Conservation (phyloP, 495 filamentous ascomycete genomes). For the Beverwykella pulmonaria region DNA sequence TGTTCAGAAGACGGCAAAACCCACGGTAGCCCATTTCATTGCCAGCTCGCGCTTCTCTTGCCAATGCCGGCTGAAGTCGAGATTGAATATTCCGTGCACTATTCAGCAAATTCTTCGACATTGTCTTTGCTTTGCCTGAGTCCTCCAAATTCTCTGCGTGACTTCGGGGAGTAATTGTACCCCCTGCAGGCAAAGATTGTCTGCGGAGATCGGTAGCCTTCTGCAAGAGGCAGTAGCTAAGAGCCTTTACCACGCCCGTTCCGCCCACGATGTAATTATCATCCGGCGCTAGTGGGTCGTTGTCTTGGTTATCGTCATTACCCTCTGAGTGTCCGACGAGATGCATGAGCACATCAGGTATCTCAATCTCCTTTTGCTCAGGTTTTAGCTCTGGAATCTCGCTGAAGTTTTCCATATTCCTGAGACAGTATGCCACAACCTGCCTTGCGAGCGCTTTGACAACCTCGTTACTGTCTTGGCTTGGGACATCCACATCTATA, state of each 20-base stretch:
- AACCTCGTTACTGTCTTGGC: constrained; percentile 74
- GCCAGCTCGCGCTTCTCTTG: constrained; percentile 68
- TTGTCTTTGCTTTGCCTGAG: constrained; percentile 78
- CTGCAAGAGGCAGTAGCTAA: constrained; percentile 87
- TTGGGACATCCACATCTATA: constrained; percentile 88
- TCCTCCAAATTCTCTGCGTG: constrained; percentile 50
- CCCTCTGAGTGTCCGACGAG: constrained; percentile 62
- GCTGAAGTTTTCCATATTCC: constrained; percentile 76
- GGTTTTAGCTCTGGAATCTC: constrained; percentile 48
- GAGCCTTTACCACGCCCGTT: constrained; percentile 86
- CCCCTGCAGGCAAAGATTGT: constrained; percentile 50
- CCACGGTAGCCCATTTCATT: constrained; percentile 76
- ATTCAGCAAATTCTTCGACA: constrained; percentile 83
- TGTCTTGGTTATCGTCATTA: constrained; percentile 58
- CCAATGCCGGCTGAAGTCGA: constrained; percentile 80
- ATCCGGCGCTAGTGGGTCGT: constrained; percentile 75
- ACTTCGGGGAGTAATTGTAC: constrained; percentile 57
- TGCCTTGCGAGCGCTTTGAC: constrained; percentile 92
- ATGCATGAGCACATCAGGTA: constrained; percentile 68
- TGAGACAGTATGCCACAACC: constrained; percentile 88
- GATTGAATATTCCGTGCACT: constrained; percentile 85
- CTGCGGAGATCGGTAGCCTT: constrained; percentile 60
- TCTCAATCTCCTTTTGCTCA: constrained; percentile 51
- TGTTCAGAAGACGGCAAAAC: constrained; percentile 43
- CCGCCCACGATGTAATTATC: constrained; percentile 96